Evolutionary conservation across 2,329 filamentous ascomycete genomes (phyloP).

Genomic region (Penicillium sp.): DNA sequence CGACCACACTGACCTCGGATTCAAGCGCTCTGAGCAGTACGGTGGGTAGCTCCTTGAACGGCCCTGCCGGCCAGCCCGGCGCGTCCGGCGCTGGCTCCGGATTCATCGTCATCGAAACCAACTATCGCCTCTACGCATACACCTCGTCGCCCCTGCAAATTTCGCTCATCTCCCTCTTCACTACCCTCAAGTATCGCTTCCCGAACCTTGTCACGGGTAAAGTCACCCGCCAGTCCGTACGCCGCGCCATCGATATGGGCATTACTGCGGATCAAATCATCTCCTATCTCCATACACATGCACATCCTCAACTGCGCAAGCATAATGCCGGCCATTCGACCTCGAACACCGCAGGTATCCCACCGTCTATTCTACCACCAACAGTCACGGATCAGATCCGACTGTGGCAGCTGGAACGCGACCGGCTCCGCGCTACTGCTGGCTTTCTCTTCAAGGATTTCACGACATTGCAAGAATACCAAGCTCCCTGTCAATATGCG

Average conservation of each 20-base stretch:
- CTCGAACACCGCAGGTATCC: constrained; percentile 35
- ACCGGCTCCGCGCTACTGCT: constrained; percentile 76
- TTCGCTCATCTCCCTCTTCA: constrained; percentile 84
- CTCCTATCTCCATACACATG: constrained; percentile 82
- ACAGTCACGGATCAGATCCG: constrained; percentile 97
- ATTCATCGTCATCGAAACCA: constrained; percentile 94
- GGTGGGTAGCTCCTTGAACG: constrained; percentile 58
- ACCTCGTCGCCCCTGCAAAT: constrained; percentile 92
- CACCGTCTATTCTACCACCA: constrained; percentile 70
- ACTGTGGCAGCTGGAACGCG: constrained; percentile 95
- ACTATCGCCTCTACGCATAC: constrained; percentile 96
- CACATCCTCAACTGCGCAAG: constrained; percentile 87
- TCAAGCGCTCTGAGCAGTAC: constrained; percentile 66
- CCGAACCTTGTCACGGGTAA: constrained; percentile 91
- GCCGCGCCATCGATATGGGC: constrained; percentile 76
- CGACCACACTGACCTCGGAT: constrained; percentile 81
- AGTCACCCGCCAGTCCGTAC: constrained; percentile 80
- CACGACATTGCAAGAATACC: constrained; percentile 59
- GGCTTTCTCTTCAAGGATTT: constrained; percentile 93
- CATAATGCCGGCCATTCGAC: constrained; percentile 37
- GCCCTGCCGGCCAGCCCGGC: constrained; percentile 26
- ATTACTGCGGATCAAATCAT: constrained; percentile 97
- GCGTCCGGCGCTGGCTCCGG: constrained; percentile 50
- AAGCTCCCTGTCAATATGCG: constrained; percentile 56
- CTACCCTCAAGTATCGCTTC: constrained; percentile 81